Percentiles rank a stretch among this genome's conserved stretches.
phyloP scores from a whole-genome alignment of 257 asterid genomes.

The Cynanchum wilfordii region DNA sequence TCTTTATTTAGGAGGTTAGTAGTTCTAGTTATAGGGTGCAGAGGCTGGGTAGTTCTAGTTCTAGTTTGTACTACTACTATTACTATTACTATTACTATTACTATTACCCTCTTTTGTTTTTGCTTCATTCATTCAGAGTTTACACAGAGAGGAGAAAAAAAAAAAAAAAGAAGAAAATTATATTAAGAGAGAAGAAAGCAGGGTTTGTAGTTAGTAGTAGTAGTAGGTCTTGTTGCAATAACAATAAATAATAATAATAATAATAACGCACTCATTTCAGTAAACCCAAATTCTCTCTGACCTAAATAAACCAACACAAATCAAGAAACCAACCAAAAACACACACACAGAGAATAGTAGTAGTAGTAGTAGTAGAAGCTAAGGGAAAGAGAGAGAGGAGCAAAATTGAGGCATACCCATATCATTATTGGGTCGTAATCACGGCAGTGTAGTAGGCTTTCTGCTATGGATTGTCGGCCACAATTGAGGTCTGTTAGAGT shows the following conservation, averaged over 20 bases:
- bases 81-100: neutral
- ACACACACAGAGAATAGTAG: neutral
- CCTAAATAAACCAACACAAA: slow-evolving; percentile 26
- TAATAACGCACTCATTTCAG: slow-evolving; percentile 4
- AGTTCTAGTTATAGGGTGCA: neutral
- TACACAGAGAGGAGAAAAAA: neutral
- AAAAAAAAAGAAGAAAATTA: neutral
- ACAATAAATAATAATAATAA: too few species aligned
- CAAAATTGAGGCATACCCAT: slow-evolving; percentile 26
- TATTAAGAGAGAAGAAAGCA: neutral
- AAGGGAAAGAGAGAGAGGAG: neutral
- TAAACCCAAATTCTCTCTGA: slow-evolving; percentile 12
- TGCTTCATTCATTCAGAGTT: neutral
- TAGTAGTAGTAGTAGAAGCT: too few species aligned
- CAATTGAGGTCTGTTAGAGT: slow-evolving; percentile 28
- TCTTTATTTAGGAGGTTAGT: neutral
- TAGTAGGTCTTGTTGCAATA: neutral
- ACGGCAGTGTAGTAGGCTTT: slow-evolving; percentile 37
- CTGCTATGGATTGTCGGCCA: slow-evolving; percentile 50
- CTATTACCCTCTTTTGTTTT: neutral
- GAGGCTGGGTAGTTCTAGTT: neutral
- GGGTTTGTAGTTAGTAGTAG: neutral
- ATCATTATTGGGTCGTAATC: slow-evolving; percentile 33
- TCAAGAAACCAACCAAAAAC: slow-evolving; percentile 20
- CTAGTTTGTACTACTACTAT: neutral